Base-by-base conservation (phyloP, 805 yeast genomes). In the Hanseniaspora lindneri region DNA sequence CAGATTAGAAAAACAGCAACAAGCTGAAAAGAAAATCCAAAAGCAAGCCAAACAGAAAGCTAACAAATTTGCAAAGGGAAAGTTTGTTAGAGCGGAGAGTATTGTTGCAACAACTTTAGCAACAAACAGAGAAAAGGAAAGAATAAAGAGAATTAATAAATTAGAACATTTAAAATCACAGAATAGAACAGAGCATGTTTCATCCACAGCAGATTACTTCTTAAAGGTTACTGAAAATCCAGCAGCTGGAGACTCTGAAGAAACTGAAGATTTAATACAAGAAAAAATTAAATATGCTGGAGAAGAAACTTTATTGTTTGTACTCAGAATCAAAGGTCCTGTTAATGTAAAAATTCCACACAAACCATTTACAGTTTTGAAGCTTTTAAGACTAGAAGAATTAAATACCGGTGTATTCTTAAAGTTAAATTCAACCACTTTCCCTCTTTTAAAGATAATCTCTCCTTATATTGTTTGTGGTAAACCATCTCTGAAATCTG, bases 391-490 rank as follows among this genome's bases (percentile, higher is more conserved):
- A 65, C 70, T 83, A 54, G 68, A 65, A 11, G 74, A 74, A 47
- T 61, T 71, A 28, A 75, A 83, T 63, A 73, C 79, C 27, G 92
- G 85, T 58, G 84, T 83, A 2, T 83, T 83, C 60, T 70, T 82
- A 55, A 80, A 78, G 61, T 66, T 74, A 50, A 80, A 80, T 24
- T 63, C 72, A 13, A 66, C 73, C n/a, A 72, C 79, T 39, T 71
- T 67, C 58, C 81, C 84, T 39, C 69, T 82, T 46, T 67, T 83
- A 58, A 80, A 76, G 60, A 65, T 83, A 53, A 71, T 82, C 48
- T 71, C 83, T 19, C 89, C 92, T 44, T 83, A 81, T 59, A 70
- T 82, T 43, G 80, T 81, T 43, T 69, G 79, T 54, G 94, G 94
- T 39, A 69, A 69, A 52, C 94, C 94, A 51, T 76, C 85, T n/a